phyloP scores from a whole-genome alignment of 2,329 filamentous ascomycete genomes.

The Diaporthe capsici region DNA sequence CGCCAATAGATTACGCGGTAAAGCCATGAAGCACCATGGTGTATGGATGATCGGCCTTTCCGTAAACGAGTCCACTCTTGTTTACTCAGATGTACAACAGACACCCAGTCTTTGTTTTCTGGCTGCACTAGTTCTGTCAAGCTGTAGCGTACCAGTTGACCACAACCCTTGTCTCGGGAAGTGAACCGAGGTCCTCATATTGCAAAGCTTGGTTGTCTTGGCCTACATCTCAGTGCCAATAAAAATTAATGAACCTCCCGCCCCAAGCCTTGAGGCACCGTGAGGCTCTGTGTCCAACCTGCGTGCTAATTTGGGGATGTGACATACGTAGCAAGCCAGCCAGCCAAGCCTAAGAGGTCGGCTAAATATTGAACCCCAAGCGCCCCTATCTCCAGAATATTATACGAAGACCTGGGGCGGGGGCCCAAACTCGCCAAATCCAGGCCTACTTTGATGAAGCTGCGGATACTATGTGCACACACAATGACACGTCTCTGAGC shows the following conservation, averaged over 20 bases:
- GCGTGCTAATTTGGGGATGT: background rate
- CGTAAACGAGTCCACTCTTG: background rate
- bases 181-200: slow-evolving; percentile 18
- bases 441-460: background rate
- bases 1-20: slow-evolving; percentile 20
- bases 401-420: background rate
- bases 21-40: background rate
- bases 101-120: background rate
- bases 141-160: background rate
- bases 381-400: background rate
- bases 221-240: background rate
- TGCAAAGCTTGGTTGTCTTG: slow-evolving; percentile 21
- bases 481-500: background rate
- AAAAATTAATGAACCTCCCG: background rate
- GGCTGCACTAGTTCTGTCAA: background rate
- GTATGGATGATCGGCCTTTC: slow-evolving; percentile 1
- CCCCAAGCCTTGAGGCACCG: background rate
- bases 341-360: background rate
- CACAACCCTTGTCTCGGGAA: slow-evolving; percentile 12
- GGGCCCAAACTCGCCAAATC: background rate
- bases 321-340: background rate
- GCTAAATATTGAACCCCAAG: background rate
- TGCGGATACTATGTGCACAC: background rate
- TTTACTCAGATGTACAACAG: too few relatives aligned
- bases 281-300: background rate